phyloP scores from a whole-genome alignment of 805 yeast genomes.

The Isabelozyma pseudorhagii region DNA sequence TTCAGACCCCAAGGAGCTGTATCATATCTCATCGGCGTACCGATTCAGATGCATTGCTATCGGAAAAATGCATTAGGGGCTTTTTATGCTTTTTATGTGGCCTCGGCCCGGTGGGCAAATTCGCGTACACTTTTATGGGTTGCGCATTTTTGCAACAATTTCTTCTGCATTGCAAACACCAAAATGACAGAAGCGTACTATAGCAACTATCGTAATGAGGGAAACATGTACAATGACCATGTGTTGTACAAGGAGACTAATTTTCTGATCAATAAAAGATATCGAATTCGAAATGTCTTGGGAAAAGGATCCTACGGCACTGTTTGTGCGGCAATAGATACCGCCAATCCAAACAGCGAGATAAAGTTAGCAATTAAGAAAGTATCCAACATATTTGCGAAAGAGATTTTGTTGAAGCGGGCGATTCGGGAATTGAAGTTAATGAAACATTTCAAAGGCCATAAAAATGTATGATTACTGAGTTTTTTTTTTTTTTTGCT shows the following conservation, averaged over 20 bases:
- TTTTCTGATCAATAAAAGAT: constrained; percentile 62
- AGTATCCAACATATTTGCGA: constrained; percentile 65
- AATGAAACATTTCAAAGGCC: constrained; percentile 82
- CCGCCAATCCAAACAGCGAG: constrained; percentile 13
- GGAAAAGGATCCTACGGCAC: constrained; percentile 89
- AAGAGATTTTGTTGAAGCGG: constrained; percentile 66
- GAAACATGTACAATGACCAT: not conserved
- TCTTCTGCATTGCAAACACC: not conserved
- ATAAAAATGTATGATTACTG: constrained; percentile 53
- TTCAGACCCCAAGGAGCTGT: too few species aligned
- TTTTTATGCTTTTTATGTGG: too few species aligned
- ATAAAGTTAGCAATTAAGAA: constrained; percentile 71
- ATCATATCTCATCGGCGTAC: too few species aligned
- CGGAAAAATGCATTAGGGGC: too few species aligned
- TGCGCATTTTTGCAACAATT: not conserved
- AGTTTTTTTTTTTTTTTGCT: too few species aligned
- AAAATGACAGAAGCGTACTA: not conserved
- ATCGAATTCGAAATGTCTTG: constrained; percentile 53
- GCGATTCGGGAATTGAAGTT: constrained; percentile 82
- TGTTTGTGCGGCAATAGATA: constrained; percentile 72
- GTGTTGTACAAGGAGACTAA: constrained; percentile 37
- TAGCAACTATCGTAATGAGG: not conserved
- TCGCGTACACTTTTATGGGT: too few species aligned
- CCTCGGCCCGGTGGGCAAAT: too few species aligned
- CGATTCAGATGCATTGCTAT: too few species aligned